Evolutionary conservation across 2,329 filamentous ascomycete genomes (phyloP).

Genomic region (Plenodomus biglobosus): DNA sequence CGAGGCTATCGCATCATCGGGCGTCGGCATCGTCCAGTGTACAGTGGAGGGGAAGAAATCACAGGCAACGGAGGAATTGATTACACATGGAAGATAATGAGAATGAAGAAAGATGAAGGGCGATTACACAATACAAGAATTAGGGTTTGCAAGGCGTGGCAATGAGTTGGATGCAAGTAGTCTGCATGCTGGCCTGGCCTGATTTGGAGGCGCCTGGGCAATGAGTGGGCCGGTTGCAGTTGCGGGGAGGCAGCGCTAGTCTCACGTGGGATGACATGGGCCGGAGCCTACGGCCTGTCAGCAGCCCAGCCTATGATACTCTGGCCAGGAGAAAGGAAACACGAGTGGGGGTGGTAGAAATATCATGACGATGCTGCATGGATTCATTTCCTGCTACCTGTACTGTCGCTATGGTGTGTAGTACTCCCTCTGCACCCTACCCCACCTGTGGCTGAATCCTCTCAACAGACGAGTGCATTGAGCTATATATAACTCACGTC

Average conservation of each 20-base stretch:
- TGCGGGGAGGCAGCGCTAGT: constrained; percentile 32
- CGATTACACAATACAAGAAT: constrained; percentile 12
- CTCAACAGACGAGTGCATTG: no score
- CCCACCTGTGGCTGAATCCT: no score
- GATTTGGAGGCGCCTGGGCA: constrained; percentile 20
- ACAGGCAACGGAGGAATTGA: constrained; percentile 16
- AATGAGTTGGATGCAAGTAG: constrained; percentile 3
- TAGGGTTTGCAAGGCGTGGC: constrained; percentile 10
- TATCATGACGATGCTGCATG: no score
- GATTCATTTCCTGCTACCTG: no score
- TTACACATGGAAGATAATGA: constrained; percentile 21
- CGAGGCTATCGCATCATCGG: constrained; percentile 47
- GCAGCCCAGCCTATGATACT: no score
- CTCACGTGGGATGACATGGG: constrained; percentile 23
- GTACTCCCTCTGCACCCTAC: no score
- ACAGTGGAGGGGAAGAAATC: constrained; percentile 32
- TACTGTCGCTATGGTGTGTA: no score
- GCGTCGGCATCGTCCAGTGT: constrained; percentile 53
- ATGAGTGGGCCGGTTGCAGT: constrained; percentile 22
- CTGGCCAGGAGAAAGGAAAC: no score
- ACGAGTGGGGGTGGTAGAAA: no score
- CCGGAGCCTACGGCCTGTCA: not conserved
- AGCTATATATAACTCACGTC: no score
- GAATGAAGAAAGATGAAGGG: constrained; percentile 1
- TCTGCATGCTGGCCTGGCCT: constrained; percentile 10